Percentiles rank a stretch among this genome's conserved stretches.
Conservation (phyloP, 2,329 filamentous ascomycete species). For the Pseudogymnoascus sp. region DNA sequence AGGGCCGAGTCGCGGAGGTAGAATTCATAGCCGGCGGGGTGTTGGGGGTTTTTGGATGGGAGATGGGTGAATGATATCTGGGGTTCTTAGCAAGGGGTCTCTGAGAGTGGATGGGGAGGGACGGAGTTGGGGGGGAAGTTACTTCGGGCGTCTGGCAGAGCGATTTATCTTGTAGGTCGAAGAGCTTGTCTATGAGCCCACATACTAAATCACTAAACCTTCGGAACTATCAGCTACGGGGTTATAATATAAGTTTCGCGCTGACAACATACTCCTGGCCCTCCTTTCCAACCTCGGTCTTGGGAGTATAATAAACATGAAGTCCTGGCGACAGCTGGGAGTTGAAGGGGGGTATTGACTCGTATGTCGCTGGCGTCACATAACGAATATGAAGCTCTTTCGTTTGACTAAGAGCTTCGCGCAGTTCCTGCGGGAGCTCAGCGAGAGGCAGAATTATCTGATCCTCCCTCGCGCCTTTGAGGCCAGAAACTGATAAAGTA, state of each 20-base stretch:
- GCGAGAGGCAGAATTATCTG: constrained; percentile 63
- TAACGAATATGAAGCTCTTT: constrained; percentile 74
- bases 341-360: constrained; percentile 58
- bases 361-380: constrained; percentile 51
- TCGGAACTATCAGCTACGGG: background rate
- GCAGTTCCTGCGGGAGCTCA: constrained; percentile 64
- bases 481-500: constrained; percentile 46
- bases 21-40: background rate
- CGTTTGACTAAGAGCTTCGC: constrained; percentile 50
- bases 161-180: constrained; percentile 39
- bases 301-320: constrained; percentile 68
- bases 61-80: constrained; percentile 55
- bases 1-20: background rate
- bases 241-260: background rate
- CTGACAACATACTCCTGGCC: background rate
- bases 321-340: constrained; percentile 72
- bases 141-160: constrained; percentile 47
- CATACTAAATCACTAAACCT: constrained; percentile 43
- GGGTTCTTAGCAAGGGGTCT: constrained; percentile 11
- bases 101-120: background rate
- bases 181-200: constrained; percentile 45
- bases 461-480: constrained; percentile 68
- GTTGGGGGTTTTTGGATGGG: constrained; percentile 37
- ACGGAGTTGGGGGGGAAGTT: constrained; percentile 12
- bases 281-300: background rate